These are phyloP conservation scores for Scheffersomyces stambukii DNA, from an alignment of 1,139 yeast genomes.

Conservation along the genomic window DNA sequence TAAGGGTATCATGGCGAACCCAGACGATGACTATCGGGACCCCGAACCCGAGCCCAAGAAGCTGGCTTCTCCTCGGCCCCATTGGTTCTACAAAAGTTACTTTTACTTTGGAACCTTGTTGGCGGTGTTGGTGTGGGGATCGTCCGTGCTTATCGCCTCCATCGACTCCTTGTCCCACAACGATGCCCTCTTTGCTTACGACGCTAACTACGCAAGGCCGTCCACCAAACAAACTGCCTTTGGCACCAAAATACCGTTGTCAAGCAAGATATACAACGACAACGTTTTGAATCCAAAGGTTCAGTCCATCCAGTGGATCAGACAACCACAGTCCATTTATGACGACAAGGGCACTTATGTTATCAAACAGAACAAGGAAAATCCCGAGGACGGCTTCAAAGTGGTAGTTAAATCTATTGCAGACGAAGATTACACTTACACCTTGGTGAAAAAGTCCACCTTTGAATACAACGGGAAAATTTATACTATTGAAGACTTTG, in stretches of 20 bases:
- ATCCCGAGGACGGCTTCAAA: slow-evolving; percentile 27
- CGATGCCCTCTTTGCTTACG: slow-evolving; percentile 7
- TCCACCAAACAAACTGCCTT: slow-evolving; percentile 28
- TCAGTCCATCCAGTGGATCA: slow-evolving; percentile 65
- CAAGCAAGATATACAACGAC: slow-evolving; percentile 13
- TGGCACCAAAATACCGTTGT: slow-evolving; percentile 24
- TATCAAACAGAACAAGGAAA: slow-evolving; percentile 25
- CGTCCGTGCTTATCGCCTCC: slow-evolving; percentile 27
- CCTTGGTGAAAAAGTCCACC: slow-evolving; percentile 46
- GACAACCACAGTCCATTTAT: slow-evolving; percentile 38
- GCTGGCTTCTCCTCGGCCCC: neutral
- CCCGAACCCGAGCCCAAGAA: neutral
- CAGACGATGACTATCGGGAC: neutral
- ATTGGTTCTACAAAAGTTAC: slow-evolving; percentile 3
- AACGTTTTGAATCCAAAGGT: slow-evolving; percentile 47
- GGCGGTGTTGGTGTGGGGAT: slow-evolving; percentile 36
- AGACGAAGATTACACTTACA: slow-evolving; percentile 41
- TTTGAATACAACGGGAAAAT: slow-evolving; percentile 35
- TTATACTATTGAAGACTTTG: slow-evolving; percentile 49
- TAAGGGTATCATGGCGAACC: neutral
- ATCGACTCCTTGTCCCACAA: slow-evolving; percentile 16
- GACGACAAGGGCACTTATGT: slow-evolving; percentile 57
- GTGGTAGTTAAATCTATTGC: slow-evolving; percentile 42
- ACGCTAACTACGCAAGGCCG: slow-evolving; percentile 18
- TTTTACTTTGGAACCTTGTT: slow-evolving; percentile 17